phyloP scores from a whole-genome alignment of 2,329 filamentous ascomycete species.

The Talaromyces sp. region DNA sequence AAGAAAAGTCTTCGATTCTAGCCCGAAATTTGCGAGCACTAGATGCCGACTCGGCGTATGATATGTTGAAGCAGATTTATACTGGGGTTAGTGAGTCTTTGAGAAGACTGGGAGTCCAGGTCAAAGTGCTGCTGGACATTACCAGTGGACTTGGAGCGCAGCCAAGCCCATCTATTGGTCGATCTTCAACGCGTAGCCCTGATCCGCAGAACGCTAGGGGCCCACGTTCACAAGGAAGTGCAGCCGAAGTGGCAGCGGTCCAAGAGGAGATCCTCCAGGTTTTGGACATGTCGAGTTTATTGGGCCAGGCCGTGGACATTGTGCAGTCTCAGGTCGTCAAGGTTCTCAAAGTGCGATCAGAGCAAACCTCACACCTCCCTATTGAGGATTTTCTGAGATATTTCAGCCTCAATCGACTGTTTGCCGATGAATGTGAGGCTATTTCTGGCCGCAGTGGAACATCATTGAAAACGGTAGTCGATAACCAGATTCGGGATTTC shows the following conservation, averaged over 20 bases:
- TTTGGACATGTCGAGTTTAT: constrained; percentile 61
- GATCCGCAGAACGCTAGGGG: constrained; percentile 43
- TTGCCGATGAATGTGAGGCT: constrained; percentile 64
- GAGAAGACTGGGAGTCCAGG: constrained; percentile 78
- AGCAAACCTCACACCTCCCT: constrained; percentile 55
- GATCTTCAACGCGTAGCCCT: constrained; percentile 50
- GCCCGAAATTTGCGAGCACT: constrained; percentile 83
- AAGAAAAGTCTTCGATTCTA: constrained; percentile 84
- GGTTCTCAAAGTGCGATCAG: constrained; percentile 60
- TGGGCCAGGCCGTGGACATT: constrained; percentile 64
- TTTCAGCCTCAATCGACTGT: constrained; percentile 60
- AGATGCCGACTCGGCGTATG: constrained; percentile 78
- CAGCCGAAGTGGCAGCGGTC: constrained; percentile 26
- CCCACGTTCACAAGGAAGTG: constrained; percentile 26
- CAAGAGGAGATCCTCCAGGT: constrained; percentile 62
- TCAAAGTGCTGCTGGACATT: constrained; percentile 91
- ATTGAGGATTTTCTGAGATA: constrained; percentile 59
- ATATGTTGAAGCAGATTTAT: constrained; percentile 77
- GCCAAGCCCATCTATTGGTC: constrained; percentile 30
- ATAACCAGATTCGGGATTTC: constrained; percentile 61
- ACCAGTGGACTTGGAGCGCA: constrained; percentile 59
- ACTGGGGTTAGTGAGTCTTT: constrained; percentile 83
- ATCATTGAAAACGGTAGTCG: constrained; percentile 58
- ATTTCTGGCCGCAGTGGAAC: constrained; percentile 60
- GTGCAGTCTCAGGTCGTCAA: constrained; percentile 62